Percentiles rank a stretch among this genome's conserved stretches.
Evolutionary conservation across 2,329 filamentous ascomycete species (phyloP).

Genomic region (Sporothrix phasma): DNA sequence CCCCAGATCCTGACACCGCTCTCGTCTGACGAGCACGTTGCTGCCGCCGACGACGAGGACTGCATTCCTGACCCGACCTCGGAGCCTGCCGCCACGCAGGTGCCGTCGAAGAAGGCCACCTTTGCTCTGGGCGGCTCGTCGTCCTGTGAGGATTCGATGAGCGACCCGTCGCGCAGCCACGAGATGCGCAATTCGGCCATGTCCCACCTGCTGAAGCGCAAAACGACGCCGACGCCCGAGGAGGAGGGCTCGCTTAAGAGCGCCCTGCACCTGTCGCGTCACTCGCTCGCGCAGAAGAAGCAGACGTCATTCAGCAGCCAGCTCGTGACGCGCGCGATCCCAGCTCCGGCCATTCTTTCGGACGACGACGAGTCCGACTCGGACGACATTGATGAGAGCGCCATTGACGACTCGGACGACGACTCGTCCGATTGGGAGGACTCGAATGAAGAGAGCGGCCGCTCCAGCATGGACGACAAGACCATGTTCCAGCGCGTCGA

Average conservation of each 20-base stretch:
- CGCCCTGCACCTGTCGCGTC: slow-evolving; percentile 37
- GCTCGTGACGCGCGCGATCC: slow-evolving; percentile 56
- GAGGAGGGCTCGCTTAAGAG: slow-evolving; percentile 66
- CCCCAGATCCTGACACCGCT: slow-evolving; percentile 24
- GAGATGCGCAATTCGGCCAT: slow-evolving; percentile 32
- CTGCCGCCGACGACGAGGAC: slow-evolving; percentile 21
- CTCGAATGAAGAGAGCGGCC: slow-evolving; percentile 67
- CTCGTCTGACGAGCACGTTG: neutral
- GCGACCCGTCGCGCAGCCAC: slow-evolving; percentile 40
- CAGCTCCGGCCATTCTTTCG: slow-evolving; percentile 38
- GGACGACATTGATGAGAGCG: slow-evolving; percentile 70
- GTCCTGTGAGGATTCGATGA: slow-evolving; percentile 69
- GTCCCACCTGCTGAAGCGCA: slow-evolving; percentile 25
- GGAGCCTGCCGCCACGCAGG: slow-evolving; percentile 52
- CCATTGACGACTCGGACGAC: slow-evolving; percentile 70
- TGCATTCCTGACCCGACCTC: slow-evolving; percentile 52
- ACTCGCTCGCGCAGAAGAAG: slow-evolving; percentile 52
- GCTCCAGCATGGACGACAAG: slow-evolving; percentile 71
- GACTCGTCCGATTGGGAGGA: slow-evolving; percentile 54
- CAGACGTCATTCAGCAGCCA: slow-evolving; percentile 73
- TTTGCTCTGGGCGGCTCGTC: slow-evolving; percentile 73
- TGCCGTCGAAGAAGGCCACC: slow-evolving; percentile 55
- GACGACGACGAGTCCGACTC: slow-evolving; percentile 51
- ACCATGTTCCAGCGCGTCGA: slow-evolving; percentile 83
- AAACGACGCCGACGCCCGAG: slow-evolving; percentile 33